Evolutionary conservation across 805 yeast species (phyloP).

Genomic region (Clavispora vitiphila): DNA sequence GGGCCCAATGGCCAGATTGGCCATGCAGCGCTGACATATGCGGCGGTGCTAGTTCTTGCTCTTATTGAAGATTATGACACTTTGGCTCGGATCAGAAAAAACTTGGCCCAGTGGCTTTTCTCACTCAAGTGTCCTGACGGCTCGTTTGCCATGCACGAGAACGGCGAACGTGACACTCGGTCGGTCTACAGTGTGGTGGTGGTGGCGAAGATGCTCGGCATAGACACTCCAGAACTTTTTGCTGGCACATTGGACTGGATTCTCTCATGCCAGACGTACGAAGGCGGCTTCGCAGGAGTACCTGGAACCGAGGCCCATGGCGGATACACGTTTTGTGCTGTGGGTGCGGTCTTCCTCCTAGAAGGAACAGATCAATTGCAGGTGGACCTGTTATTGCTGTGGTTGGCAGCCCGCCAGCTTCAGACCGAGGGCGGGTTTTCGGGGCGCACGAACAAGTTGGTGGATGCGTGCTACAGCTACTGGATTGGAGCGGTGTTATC

Average conservation of each 20-base stretch:
- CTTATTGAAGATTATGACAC: slow-evolving; percentile 37
- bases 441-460: slow-evolving; percentile 90
- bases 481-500: slow-evolving; percentile 87
- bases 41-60: slow-evolving; percentile 62
- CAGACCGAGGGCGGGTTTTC: slow-evolving; percentile 78
- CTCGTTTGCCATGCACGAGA: slow-evolving; percentile 65
- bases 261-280: slow-evolving; percentile 73
- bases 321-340: slow-evolving; percentile 90
- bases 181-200: slow-evolving; percentile 85
- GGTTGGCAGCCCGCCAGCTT: slow-evolving; percentile 71
- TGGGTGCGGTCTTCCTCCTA: slow-evolving; percentile 54
- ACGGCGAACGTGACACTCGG: slow-evolving; percentile 83
- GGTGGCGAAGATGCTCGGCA: slow-evolving; percentile 59
- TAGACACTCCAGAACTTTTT: slow-evolving; percentile 56
- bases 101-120: slow-evolving; percentile 61
- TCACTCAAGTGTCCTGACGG: slow-evolving; percentile 65
- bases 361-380: slow-evolving; percentile 34
- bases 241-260: slow-evolving; percentile 58
- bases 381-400: slow-evolving; percentile 47
- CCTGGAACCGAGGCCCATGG: slow-evolving; percentile 90
- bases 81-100: slow-evolving; percentile 26
- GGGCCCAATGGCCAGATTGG: slow-evolving; percentile 73
- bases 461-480: slow-evolving; percentile 92
- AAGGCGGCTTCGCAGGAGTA: slow-evolving; percentile 90
- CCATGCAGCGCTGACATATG: slow-evolving; percentile 82